Percentiles rank a stretch among this genome's conserved stretches.
These are phyloP conservation scores for Berkeleyomyces rouxiae DNA, from an alignment of 2,329 filamentous ascomycete genomes.

Conservation along the genomic window DNA sequence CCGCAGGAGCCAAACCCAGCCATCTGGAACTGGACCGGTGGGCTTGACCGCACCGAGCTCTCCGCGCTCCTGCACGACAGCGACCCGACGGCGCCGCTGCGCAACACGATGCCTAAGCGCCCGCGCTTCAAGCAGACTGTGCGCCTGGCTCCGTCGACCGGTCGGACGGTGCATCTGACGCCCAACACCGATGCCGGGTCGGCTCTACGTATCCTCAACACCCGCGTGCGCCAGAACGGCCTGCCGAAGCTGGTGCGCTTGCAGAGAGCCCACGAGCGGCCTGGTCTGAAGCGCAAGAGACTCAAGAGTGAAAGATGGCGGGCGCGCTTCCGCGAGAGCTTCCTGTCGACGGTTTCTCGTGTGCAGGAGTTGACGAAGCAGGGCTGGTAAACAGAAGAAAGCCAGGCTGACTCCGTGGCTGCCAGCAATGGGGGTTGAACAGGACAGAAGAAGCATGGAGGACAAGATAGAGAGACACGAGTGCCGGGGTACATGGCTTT, in stretches of 20 bases:
- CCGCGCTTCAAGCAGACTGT: slow-evolving; percentile 17
- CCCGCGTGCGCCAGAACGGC: slow-evolving; percentile 32
- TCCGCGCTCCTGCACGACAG: not conserved
- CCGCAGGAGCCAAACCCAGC: slow-evolving; percentile 10
- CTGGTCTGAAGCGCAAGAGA: slow-evolving; percentile 63
- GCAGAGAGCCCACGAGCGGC: slow-evolving; percentile 60
- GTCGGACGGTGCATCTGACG: slow-evolving; percentile 28
- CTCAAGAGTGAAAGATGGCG: slow-evolving; percentile 53
- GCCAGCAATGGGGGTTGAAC: not conserved
- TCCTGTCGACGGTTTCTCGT: slow-evolving; percentile 44
- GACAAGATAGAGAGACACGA: not conserved
- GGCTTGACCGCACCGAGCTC: slow-evolving; percentile 23
- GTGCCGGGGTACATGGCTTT: not conserved
- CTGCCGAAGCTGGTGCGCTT: slow-evolving; percentile 36
- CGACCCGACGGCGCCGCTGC: slow-evolving; percentile 12
- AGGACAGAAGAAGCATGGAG: not conserved
- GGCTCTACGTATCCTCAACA: slow-evolving; percentile 28
- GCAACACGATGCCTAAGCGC: not conserved
- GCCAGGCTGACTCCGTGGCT: not conserved
- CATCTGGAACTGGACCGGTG: slow-evolving; percentile 10
- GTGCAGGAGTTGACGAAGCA: slow-evolving; percentile 57
- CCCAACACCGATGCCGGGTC: slow-evolving; percentile 28
- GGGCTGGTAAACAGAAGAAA: slow-evolving; percentile 46
- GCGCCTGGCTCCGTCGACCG: slow-evolving; percentile 26
- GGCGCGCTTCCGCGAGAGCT: slow-evolving; percentile 49